Evolutionary conservation across 139 green algal genomes (phyloP).

Genomic region (Pseudopediastrum boryanum): DNA sequence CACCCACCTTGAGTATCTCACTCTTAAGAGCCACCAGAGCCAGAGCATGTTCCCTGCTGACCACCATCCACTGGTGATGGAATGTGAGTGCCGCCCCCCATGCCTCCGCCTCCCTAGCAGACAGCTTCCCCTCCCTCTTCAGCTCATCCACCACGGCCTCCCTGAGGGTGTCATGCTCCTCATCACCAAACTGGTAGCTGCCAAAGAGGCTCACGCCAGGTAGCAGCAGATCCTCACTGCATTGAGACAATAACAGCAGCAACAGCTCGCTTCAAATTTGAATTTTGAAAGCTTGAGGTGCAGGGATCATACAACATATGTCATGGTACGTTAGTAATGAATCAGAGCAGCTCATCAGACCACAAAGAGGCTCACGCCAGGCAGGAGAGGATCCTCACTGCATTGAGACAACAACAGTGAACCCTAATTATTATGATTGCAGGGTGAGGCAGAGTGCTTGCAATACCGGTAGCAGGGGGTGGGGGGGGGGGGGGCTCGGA

Average conservation of each 20-base stretch:
- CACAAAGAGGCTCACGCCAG: neutral
- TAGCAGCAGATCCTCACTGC: constrained; percentile 31
- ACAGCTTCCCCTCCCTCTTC: neutral
- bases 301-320: neutral
- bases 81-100: constrained; percentile 35
- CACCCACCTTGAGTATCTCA: constrained; percentile 27
- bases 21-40: constrained; percentile 19
- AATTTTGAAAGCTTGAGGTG: neutral
- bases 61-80: constrained; percentile 45
- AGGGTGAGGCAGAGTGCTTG: too few relatives aligned
- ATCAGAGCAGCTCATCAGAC: neutral
- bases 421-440: too few relatives aligned
- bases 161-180: constrained; percentile 25
- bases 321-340: neutral
- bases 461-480: too few relatives aligned
- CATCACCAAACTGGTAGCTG: constrained; percentile 30
- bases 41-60: constrained; percentile 29
- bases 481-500: too few relatives aligned
- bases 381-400: neutral
- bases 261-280: neutral
- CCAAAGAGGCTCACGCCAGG: constrained; percentile 36
- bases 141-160: constrained; percentile 12
- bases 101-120: neutral
- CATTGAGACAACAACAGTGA: neutral
- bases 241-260: neutral